Conservation (phyloP, 768 basidiomycete species). For the Trametes cingulata region DNA sequence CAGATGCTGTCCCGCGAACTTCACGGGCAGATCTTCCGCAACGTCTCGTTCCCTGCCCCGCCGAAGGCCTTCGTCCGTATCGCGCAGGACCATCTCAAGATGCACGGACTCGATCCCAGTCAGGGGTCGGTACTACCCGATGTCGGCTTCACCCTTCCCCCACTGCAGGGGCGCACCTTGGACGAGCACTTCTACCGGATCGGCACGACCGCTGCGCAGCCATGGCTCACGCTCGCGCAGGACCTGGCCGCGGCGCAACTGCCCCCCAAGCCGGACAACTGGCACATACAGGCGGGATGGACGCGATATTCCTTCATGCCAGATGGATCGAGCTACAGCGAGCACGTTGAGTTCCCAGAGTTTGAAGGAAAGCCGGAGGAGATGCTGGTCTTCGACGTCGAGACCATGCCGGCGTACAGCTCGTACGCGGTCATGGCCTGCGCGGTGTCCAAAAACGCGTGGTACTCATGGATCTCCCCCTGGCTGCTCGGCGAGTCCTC, state of each 20-base stretch:
- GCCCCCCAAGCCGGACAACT: constrained; percentile 61
- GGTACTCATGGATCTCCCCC: constrained; percentile 97
- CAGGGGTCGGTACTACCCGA: constrained; percentile 83
- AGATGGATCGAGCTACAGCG: constrained; percentile 78
- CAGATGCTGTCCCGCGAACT: constrained; percentile 84
- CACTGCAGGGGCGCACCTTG: constrained; percentile 76
- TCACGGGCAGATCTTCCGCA: constrained; percentile 81
- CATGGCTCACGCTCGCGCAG: constrained; percentile 74
- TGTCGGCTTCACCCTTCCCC: constrained; percentile 78
- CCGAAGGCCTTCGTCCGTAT: constrained; percentile 66
- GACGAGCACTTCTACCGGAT: constrained; percentile 89
- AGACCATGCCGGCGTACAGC: constrained; percentile 83
- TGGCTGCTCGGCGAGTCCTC: constrained; percentile 75
- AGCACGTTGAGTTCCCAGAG: constrained; percentile 67
- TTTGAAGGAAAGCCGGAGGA: constrained; percentile 66
- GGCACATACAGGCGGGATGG: constrained; percentile 77
- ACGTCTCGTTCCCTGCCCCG: constrained; percentile 63
- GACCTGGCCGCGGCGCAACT: constrained; percentile 52
- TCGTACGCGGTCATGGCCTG: constrained; percentile 87
- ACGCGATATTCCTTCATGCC: constrained; percentile 72
- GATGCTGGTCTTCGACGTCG: constrained; percentile 89
- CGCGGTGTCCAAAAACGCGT: constrained; percentile 77
- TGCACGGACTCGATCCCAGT: constrained; percentile 77
- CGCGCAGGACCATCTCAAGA: constrained; percentile 75
- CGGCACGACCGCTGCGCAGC: constrained; percentile 66